Evolutionary conservation across 2,329 filamentous ascomycete genomes (phyloP), one percentile per base, ranked within the genome.

Genomic region (Alternaria metachromatica): DNA sequence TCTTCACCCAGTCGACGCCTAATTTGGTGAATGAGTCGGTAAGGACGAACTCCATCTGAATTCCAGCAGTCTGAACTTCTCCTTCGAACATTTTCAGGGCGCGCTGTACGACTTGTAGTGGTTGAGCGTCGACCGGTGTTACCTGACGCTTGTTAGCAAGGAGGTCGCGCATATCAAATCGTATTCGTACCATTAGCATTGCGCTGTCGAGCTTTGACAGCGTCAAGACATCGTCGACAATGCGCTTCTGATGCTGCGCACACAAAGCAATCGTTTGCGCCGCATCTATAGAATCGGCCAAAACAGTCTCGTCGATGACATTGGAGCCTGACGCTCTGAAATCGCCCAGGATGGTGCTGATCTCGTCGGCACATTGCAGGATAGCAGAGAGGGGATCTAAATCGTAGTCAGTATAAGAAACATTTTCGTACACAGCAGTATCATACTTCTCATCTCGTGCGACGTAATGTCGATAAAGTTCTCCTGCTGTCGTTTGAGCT

Each of bases 381-480:
- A 94, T 89, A 6, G 91, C 91, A 25, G 88, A 91, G 3, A 94
- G 82, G 0, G 91, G 91, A 70, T 94, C 49, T 53, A 6, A 18
- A 41, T 30, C 21, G 30, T 37, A n/a, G n/a, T 41, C n/a, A 41
- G 37, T 18, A 41, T 12, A 18, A 37, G 30, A 10, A 23, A 9
- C 3, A 11, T 6, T 4, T 41, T 41, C 12, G 15, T 18, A 53
- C 20, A 20, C 28, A 8, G 20, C 21, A n/a, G n/a, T 41, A 15
- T 37, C 49, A 6, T 25, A 53, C 49, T 94, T 20, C 91, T 87
- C 89, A 93, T 91, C 72, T 92, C 90, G 77, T 92, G 90, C 65
- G 87, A 90, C 4, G 89, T 92, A 66, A 93, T 92, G 77, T 93
- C 92, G 72, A 94, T 92, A 71, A 94, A 94, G 67, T 92, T 92